Evolutionary conservation across 2,329 filamentous ascomycete genomes (phyloP).

Genomic region (Penicillium sp.): DNA sequence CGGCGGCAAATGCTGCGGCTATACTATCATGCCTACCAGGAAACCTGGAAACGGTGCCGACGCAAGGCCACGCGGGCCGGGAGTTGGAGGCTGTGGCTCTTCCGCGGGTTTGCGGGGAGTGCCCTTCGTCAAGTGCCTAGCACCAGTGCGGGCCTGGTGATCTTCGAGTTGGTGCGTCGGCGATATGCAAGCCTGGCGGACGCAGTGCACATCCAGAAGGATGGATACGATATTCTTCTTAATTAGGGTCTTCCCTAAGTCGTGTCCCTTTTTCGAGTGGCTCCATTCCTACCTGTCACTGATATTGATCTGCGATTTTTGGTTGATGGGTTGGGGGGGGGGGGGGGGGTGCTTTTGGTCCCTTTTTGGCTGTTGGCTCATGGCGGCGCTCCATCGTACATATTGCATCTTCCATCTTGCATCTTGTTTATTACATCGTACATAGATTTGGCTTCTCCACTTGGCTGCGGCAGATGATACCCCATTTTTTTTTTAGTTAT

Average conservation of each 20-base stretch:
- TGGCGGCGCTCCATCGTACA: not conserved
- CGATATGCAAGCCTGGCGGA: constrained; percentile 64
- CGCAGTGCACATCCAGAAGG: constrained; percentile 60
- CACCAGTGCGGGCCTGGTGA: constrained; percentile 68
- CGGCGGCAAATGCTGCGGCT: constrained; percentile 55
- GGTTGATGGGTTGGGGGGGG: no score
- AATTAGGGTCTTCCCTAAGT: constrained; percentile 39
- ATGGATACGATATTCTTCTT: constrained; percentile 67
- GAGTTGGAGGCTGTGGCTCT: constrained; percentile 64
- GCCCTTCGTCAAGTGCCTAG: constrained; percentile 67
- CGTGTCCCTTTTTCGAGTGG: not conserved
- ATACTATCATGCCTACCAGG: constrained; percentile 66
- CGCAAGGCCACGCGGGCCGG: constrained; percentile 58
- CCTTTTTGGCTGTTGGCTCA: not conserved
- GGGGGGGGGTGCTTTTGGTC: not conserved
- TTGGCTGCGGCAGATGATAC: constrained; percentile 9
- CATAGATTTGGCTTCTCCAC: constrained; percentile 9
- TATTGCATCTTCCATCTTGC: constrained; percentile 1
- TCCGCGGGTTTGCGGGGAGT: constrained; percentile 61
- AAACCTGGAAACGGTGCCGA: constrained; percentile 63
- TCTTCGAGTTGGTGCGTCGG: constrained; percentile 67
- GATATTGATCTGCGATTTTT: not conserved
- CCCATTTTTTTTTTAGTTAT: not conserved
- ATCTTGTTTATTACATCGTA: not conserved
- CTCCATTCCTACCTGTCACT: not conserved